phyloP scores from a whole-genome alignment of 768 basidiomycete genomes.

The Suillus occidentalis region DNA sequence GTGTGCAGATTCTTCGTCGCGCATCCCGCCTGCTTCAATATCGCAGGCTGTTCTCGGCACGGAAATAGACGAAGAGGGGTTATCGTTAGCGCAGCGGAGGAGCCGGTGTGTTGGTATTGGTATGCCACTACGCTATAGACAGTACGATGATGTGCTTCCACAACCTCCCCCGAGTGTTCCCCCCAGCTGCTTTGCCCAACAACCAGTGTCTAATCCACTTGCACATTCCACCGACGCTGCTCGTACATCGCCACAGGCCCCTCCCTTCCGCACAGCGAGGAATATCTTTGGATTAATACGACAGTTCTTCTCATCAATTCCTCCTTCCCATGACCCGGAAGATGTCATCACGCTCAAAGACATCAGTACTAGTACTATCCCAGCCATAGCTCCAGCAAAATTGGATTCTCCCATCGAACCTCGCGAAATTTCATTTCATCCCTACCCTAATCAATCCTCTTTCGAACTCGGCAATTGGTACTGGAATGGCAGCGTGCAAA shows the following conservation, averaged over 20 bases:
- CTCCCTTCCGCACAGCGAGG: not conserved
- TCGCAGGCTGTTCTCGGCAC: too few relatives aligned
- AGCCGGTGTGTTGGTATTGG: too few relatives aligned
- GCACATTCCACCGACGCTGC: too few relatives aligned
- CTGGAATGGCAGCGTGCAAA: too few relatives aligned
- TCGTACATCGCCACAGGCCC: not conserved
- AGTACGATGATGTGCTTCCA: too few relatives aligned
- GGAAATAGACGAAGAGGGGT: too few relatives aligned
- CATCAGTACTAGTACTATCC: constrained; percentile 13
- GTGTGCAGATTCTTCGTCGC: not conserved
- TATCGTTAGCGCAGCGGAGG: too few relatives aligned
- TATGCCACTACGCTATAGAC: too few relatives aligned
- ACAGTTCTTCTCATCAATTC: not conserved
- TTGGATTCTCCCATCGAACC: not conserved
- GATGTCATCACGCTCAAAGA: not conserved
- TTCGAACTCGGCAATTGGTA: constrained; percentile 6
- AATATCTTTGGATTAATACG: constrained; percentile 5
- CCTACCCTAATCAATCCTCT: constrained; percentile 17
- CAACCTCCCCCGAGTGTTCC: too few relatives aligned
- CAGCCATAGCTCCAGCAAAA: not conserved
- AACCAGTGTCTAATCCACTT: too few relatives aligned
- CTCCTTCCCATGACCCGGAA: constrained; percentile 6
- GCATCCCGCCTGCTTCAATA: too few relatives aligned
- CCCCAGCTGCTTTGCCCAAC: too few relatives aligned
- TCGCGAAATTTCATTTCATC: constrained; percentile 2